phyloP scores from a whole-genome alignment of 306 rosid species.

The Acacia crassicarpa region DNA sequence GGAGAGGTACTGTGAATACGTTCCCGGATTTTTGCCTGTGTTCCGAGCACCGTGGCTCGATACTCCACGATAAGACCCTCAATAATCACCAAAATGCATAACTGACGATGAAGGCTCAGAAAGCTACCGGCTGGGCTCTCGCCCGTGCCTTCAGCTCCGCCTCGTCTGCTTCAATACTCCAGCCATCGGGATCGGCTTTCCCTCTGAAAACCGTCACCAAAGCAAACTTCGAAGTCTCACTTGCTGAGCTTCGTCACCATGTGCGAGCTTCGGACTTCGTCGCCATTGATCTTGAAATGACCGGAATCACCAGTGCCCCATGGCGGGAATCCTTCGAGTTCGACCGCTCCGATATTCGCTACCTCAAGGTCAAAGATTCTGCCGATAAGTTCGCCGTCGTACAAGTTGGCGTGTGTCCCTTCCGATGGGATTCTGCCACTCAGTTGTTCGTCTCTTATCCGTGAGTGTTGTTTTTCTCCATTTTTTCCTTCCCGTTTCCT shows the following conservation, averaged over 20 bases:
- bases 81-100: not conserved
- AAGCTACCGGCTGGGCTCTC: slow-evolving; percentile 31
- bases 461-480: slow-evolving; percentile 35
- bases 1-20: no score
- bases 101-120: slow-evolving; percentile 33
- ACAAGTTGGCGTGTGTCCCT: slow-evolving; percentile 93
- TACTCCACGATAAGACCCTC: slow-evolving; percentile 4
- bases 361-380: slow-evolving; percentile 87
- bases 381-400: slow-evolving; percentile 83
- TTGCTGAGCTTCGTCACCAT: slow-evolving; percentile 66
- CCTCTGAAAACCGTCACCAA: slow-evolving; percentile 76
- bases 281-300: slow-evolving; percentile 95
- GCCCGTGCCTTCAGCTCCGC: slow-evolving; percentile 51
- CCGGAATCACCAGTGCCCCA: slow-evolving; percentile 87
- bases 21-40: no score
- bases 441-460: slow-evolving; percentile 72
- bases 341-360: slow-evolving; percentile 84
- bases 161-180: slow-evolving; percentile 29
- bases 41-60: not conserved
- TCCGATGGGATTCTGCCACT: slow-evolving; percentile 74
- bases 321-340: slow-evolving; percentile 86
- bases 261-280: slow-evolving; percentile 81
- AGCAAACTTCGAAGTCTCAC: slow-evolving; percentile 66
- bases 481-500: not conserved
- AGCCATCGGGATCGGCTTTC: slow-evolving; percentile 41